Evolutionary conservation across 805 yeast species (phyloP).

Genomic region (Yarrowia sp.): DNA sequence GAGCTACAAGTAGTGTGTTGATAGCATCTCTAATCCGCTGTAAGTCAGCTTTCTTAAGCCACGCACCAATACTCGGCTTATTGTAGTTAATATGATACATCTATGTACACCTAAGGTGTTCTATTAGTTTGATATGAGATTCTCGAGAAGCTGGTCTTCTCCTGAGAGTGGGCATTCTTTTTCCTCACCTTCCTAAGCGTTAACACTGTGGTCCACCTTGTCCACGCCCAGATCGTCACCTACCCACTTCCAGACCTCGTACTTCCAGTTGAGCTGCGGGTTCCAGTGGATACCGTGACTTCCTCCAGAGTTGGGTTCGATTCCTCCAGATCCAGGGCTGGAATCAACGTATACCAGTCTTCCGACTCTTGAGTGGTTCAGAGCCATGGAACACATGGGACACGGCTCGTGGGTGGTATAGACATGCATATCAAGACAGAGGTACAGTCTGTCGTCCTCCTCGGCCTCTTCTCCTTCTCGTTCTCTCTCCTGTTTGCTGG

Average conservation of each 20-base stretch:
- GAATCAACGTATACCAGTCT: slow-evolving; percentile 67
- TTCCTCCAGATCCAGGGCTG: slow-evolving; percentile 60
- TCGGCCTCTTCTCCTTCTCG: background rate
- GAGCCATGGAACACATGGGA: slow-evolving; percentile 95
- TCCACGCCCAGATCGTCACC: slow-evolving; percentile 16
- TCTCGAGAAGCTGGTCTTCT: no score
- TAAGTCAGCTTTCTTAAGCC: no score
- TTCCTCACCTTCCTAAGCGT: no score
- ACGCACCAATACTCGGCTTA: background rate
- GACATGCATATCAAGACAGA: slow-evolving; percentile 78
- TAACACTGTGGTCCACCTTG: slow-evolving; percentile 6
- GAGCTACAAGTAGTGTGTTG: no score
- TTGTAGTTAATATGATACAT: slow-evolving; percentile 5
- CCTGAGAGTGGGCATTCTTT: no score
- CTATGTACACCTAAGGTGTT: background rate
- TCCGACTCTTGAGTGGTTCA: slow-evolving; percentile 85
- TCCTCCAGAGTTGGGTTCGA: slow-evolving; percentile 64
- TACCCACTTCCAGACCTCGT: slow-evolving; percentile 78
- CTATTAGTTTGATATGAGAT: background rate
- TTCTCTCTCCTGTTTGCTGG: slow-evolving; percentile 15
- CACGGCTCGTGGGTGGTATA: slow-evolving; percentile 96
- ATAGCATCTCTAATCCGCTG: no score
- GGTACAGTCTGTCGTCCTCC: slow-evolving; percentile 54
- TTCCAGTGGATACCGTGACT: slow-evolving; percentile 78
- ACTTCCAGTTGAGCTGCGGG: slow-evolving; percentile 82